phyloP scores from a whole-genome alignment of 2,329 filamentous ascomycete genomes.

The Fusarium piperis region DNA sequence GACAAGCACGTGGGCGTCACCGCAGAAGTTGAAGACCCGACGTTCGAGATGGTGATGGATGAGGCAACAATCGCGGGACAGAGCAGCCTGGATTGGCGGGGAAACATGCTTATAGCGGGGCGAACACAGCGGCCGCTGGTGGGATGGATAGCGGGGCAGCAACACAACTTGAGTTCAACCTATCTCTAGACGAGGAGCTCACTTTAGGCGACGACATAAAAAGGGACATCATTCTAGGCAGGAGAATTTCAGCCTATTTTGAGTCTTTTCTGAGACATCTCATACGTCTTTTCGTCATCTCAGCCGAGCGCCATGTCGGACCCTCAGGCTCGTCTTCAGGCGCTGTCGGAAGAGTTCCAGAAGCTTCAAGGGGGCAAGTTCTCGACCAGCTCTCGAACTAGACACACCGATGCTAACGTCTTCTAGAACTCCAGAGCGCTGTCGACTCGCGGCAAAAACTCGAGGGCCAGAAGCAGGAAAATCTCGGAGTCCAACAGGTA shows the following conservation, averaged over 20 bases:
- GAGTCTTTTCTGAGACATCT: background rate
- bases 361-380: constrained; percentile 81
- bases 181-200: constrained; percentile 11
- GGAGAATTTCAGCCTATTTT: background rate
- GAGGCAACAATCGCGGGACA: constrained; percentile 34
- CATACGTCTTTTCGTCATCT: background rate
- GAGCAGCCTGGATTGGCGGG: constrained; percentile 49
- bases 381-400: background rate
- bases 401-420: constrained; percentile 9
- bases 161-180: constrained; percentile 30
- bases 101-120: constrained; percentile 52
- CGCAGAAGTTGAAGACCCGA: constrained; percentile 2
- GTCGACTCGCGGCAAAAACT: constrained; percentile 88
- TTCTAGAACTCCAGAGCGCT: constrained; percentile 77
- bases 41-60: constrained; percentile 23
- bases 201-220: constrained; percentile 29
- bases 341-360: constrained; percentile 87
- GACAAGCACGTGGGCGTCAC: background rate
- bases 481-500: constrained; percentile 85
- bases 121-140: constrained; percentile 12
- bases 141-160: constrained; percentile 39
- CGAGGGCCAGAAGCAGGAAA: constrained; percentile 94
- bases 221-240: background rate
- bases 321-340: constrained; percentile 80
- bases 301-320: constrained; percentile 66